Evolutionary conservation across 306 rosid species (phyloP).

Genomic region (Fagus crenata): DNA sequence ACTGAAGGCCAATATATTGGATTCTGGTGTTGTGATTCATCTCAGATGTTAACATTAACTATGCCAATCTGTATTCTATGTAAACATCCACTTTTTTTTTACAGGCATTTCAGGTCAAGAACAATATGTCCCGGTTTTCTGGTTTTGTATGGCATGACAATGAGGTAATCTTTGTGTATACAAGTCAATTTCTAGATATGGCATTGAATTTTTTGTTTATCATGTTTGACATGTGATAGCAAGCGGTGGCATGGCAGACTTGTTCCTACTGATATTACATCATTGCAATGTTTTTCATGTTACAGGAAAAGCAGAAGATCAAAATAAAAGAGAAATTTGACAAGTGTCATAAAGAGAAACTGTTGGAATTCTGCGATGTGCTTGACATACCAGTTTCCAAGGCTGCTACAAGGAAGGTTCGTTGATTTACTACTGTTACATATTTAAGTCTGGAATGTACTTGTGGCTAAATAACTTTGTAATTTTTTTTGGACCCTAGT

Average conservation of each 20-base stretch:
- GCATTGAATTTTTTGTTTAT: neutral
- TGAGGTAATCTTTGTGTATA: slow-evolving; percentile 52
- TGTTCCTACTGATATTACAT: slow-evolving; percentile 24
- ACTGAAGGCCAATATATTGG: neutral
- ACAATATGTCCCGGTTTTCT: slow-evolving; percentile 87
- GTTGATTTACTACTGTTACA: slow-evolving; percentile 32
- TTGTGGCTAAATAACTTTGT: neutral
- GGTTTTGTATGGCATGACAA: slow-evolving; percentile 94
- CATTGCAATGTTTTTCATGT: slow-evolving; percentile 14
- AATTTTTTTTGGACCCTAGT: neutral
- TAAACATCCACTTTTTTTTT: slow-evolving; percentile 28
- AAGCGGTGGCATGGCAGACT: neutral
- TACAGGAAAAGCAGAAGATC: slow-evolving; percentile 85
- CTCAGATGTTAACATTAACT: slow-evolving; percentile 1
- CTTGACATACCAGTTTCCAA: slow-evolving; percentile 64
- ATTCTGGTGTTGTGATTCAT: neutral
- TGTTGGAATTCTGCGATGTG: slow-evolving; percentile 83
- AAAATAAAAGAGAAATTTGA: slow-evolving; percentile 90
- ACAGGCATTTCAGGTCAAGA: slow-evolving; percentile 86
- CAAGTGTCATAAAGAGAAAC: slow-evolving; percentile 83
- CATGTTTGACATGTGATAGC: slow-evolving; percentile 3
- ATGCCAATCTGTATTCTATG: slow-evolving; percentile 21
- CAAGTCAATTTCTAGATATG: neutral
- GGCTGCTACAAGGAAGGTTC: slow-evolving; percentile 80
- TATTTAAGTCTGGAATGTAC: neutral